Evolutionary conservation across 495 filamentous ascomycete species (phyloP).

Genomic region (Aspergillus leporis): DNA sequence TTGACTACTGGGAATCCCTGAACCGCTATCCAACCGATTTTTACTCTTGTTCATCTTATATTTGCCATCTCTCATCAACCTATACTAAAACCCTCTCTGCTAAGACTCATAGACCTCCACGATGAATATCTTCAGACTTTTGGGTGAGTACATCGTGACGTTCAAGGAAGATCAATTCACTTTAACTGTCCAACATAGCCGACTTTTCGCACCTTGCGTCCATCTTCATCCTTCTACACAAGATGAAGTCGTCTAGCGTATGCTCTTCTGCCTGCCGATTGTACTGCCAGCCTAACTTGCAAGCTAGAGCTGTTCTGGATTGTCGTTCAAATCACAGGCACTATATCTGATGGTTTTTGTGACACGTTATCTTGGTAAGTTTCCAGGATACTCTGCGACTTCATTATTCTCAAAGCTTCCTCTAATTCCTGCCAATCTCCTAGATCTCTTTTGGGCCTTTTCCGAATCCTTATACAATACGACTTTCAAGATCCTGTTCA

Average conservation of each 20-base stretch:
- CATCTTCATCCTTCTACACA: conserved; percentile 90
- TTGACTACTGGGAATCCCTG: neutral
- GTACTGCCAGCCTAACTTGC: neutral
- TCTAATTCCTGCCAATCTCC: neutral
- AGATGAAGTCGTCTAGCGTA: conserved; percentile 92
- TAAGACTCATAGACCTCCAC: conserved; percentile 14
- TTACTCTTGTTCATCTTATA: neutral
- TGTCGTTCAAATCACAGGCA: conserved; percentile 97
- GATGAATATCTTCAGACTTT: conserved; percentile 90
- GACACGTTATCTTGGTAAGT: conserved; percentile 83
- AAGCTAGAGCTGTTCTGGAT: conserved; percentile 84
- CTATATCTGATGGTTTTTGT: conserved; percentile 92
- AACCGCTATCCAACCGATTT: neutral
- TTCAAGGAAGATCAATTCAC: neutral
- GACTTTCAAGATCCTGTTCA: conserved; percentile 94
- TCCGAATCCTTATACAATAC: conserved; percentile 82
- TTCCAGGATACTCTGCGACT: neutral
- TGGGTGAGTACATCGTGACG: conserved; percentile 57
- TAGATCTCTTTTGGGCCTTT: conserved; percentile 88
- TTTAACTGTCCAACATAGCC: conserved; percentile 47
- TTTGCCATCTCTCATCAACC: neutral
- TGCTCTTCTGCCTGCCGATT: conserved; percentile 18
- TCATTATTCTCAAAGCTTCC: neutral
- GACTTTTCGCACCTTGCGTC: conserved; percentile 95
- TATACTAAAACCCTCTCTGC: neutral